Evolutionary conservation across 2,329 filamentous ascomycete genomes (phyloP).

Genomic region (Penicillium thymicola): DNA sequence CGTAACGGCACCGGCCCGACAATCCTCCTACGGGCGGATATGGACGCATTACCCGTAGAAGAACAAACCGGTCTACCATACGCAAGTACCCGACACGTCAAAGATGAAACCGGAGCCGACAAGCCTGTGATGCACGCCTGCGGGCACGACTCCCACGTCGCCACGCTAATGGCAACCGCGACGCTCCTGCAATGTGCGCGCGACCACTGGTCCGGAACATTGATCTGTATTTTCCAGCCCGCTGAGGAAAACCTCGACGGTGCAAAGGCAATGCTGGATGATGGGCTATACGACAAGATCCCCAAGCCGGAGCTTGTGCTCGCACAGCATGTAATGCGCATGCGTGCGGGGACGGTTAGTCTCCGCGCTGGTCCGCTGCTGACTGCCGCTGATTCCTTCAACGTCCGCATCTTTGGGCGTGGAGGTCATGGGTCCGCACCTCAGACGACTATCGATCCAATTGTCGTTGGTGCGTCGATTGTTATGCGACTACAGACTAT

Average conservation of each 20-base stretch:
- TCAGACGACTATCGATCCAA: conserved; percentile 47
- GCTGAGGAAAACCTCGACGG: conserved; percentile 60
- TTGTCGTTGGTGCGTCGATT: conserved; percentile 43
- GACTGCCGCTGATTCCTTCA: conserved; percentile 37
- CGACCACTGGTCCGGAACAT: conserved; percentile 55
- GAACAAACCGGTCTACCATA: conserved; percentile 57
- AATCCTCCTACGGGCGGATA: conserved; percentile 59
- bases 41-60: conserved; percentile 58
- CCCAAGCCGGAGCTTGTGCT: conserved; percentile 57
- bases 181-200: conserved; percentile 46
- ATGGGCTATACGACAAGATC: conserved; percentile 54
- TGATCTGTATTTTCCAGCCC: conserved; percentile 62
- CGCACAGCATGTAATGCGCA: conserved; percentile 52
- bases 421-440: conserved; percentile 47
- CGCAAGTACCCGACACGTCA: conserved; percentile 48
- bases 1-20: conserved; percentile 55
- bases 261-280: conserved; percentile 58
- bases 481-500: conserved; percentile 43
- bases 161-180: conserved; percentile 55
- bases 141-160: conserved; percentile 65
- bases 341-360: conserved; percentile 37
- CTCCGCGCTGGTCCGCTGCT: conserved; percentile 33
- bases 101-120: conserved; percentile 46
- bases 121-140: conserved; percentile 66
- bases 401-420: conserved; percentile 40